Evolutionary conservation across 2,329 filamentous ascomycete species (phyloP).

Genomic region (Fusarium transvaalense): DNA sequence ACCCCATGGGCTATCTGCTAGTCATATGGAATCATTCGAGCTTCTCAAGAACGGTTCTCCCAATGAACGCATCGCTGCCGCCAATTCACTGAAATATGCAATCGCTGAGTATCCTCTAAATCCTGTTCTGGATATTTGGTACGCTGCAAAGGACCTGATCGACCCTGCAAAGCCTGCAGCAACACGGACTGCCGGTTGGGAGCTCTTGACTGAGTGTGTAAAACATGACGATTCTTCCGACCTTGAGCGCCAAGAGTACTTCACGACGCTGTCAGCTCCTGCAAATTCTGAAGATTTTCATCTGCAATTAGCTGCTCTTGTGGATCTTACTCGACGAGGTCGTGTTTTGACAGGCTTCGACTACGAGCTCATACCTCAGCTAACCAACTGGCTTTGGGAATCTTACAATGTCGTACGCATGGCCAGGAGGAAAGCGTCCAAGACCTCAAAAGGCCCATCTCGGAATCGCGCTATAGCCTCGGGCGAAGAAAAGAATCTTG

Average conservation of each 20-base stretch:
- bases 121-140: constrained; percentile 73
- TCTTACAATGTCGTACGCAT: constrained; percentile 66
- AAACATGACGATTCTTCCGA: constrained; percentile 73
- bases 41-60: constrained; percentile 65
- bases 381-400: constrained; percentile 71
- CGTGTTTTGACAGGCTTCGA: constrained; percentile 75
- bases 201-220: constrained; percentile 74
- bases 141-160: constrained; percentile 74
- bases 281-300: constrained; percentile 73
- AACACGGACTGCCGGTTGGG: constrained; percentile 72
- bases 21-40: constrained; percentile 67
- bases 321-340: constrained; percentile 71
- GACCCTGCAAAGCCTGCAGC: constrained; percentile 65
- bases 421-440: constrained; percentile 62
- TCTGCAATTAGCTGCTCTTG: constrained; percentile 72
- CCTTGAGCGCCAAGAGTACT: constrained; percentile 75
- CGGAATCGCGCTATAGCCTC: constrained; percentile 55
- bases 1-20: constrained; percentile 60
- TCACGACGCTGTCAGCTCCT: constrained; percentile 69
- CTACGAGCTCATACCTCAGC: constrained; percentile 72
- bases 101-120: constrained; percentile 71
- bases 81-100: constrained; percentile 66
- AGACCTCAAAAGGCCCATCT: constrained; percentile 53
- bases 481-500: constrained; percentile 72
- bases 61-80: constrained; percentile 68